These are phyloP conservation scores for Paraglomus brasilianum DNA, from an alignment of 192 early-diverging fungal genomes.

Conservation along the genomic window DNA sequence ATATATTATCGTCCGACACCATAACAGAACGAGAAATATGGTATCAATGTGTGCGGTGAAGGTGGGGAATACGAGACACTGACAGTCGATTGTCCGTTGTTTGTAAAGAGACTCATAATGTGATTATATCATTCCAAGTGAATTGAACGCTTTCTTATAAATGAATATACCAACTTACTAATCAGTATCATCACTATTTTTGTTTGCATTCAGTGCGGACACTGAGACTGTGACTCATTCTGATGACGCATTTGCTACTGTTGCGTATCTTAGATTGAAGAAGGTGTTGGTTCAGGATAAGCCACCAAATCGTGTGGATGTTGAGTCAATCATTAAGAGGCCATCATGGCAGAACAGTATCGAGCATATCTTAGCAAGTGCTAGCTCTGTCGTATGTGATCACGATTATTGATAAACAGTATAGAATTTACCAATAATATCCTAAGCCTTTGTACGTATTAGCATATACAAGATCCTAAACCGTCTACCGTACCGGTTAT, in stretches of 20 bases:
- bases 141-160: background rate
- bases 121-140: conserved; percentile 40
- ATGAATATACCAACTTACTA: background rate
- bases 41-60: conserved; percentile 90
- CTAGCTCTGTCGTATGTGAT: background rate
- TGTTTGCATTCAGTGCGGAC: conserved; percentile 56
- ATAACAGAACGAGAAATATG: conserved; percentile 67
- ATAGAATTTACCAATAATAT: no score
- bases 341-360: conserved; percentile 20
- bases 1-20: no score
- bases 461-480: no score
- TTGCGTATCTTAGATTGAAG: conserved; percentile 76
- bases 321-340: conserved; percentile 28
- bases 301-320: conserved; percentile 33
- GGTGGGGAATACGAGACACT: conserved; percentile 98
- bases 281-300: conserved; percentile 72
- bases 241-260: conserved; percentile 78
- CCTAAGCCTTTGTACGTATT: no score
- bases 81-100: conserved; percentile 90
- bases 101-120: conserved; percentile 80
- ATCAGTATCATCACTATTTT: conserved; percentile 9
- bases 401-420: background rate
- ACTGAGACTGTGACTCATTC: conserved; percentile 73
- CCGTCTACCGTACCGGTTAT: no score
- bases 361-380: background rate